Conservation (phyloP, 2,329 filamentous ascomycete genomes). For the Aureobasidium sp. region DNA sequence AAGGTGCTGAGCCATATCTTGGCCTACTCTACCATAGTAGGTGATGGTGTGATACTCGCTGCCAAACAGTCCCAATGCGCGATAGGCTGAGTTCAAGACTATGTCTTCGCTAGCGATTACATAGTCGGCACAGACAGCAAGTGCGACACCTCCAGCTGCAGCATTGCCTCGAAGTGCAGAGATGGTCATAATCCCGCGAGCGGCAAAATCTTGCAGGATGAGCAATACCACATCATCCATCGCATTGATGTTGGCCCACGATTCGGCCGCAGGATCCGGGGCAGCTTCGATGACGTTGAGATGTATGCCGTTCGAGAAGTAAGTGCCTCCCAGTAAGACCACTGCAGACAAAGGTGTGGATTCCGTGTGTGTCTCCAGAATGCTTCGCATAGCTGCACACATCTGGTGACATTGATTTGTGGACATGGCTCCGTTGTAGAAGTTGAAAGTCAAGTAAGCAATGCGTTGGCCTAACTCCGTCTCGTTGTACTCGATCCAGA, state of each 20-base stretch:
- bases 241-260: constrained; percentile 51
- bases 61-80: constrained; percentile 40
- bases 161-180: constrained; percentile 47
- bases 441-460: constrained; percentile 48
- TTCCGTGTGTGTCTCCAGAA: constrained; percentile 34
- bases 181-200: constrained; percentile 40
- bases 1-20: constrained; percentile 33
- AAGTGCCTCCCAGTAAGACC: constrained; percentile 46
- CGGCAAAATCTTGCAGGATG: constrained; percentile 43
- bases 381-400: constrained; percentile 40
- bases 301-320: constrained; percentile 51
- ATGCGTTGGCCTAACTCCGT: constrained; percentile 33
- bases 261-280: constrained; percentile 42
- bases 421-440: constrained; percentile 52
- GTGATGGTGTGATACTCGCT: constrained; percentile 49
- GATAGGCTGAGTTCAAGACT: constrained; percentile 49
- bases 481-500: constrained; percentile 42
- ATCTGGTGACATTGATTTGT: constrained; percentile 43
- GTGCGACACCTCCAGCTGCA: constrained; percentile 49
- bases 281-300: constrained; percentile 50
- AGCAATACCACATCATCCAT: constrained; percentile 48
- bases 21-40: constrained; percentile 45
- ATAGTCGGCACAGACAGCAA: constrained; percentile 42
- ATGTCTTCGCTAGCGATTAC: constrained; percentile 44
- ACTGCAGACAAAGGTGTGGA: constrained; percentile 38